Evolutionary conservation across 108 stramenopile genomes (phyloP).

Genomic region (Epithemia pelagica): DNA sequence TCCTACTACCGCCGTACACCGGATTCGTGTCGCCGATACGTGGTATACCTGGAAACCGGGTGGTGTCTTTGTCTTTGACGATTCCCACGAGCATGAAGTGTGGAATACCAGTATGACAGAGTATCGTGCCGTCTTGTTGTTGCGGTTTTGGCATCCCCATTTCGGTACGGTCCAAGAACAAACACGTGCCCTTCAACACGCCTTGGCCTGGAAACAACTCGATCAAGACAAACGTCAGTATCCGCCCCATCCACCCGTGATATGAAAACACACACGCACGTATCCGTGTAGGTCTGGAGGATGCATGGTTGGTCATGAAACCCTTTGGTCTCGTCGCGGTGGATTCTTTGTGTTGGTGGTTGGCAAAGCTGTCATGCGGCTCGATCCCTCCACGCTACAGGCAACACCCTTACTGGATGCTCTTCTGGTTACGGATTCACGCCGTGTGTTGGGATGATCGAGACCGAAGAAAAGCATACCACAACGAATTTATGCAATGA

Average conservation of each 20-base stretch:
- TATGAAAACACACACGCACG: no score
- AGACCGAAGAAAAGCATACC: no score
- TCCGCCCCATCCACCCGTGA: not conserved
- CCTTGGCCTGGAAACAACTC: not conserved
- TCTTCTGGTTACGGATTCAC: no score
- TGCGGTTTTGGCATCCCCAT: constrained; percentile 77
- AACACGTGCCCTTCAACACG: not conserved
- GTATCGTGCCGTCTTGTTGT: constrained; percentile 52
- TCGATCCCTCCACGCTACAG: no score
- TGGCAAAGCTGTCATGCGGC: no score
- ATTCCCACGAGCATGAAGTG: constrained; percentile 82
- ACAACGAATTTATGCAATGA: no score
- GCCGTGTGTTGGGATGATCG: no score
- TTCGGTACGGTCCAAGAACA: constrained; percentile 8
- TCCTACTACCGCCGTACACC: constrained; percentile 12
- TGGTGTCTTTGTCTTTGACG: constrained; percentile 73
- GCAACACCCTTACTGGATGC: no score
- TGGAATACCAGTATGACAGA: constrained; percentile 43
- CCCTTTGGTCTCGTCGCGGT: no score
- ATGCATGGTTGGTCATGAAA: no score
- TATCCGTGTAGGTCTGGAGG: no score
- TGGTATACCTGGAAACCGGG: constrained; percentile 66
- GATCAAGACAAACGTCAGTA: not conserved
- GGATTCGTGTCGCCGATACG: constrained; percentile 50
- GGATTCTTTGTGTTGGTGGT: no score